phyloP scores from a whole-genome alignment of 257 asterid genomes.

The Primulina huaijiensis region DNA sequence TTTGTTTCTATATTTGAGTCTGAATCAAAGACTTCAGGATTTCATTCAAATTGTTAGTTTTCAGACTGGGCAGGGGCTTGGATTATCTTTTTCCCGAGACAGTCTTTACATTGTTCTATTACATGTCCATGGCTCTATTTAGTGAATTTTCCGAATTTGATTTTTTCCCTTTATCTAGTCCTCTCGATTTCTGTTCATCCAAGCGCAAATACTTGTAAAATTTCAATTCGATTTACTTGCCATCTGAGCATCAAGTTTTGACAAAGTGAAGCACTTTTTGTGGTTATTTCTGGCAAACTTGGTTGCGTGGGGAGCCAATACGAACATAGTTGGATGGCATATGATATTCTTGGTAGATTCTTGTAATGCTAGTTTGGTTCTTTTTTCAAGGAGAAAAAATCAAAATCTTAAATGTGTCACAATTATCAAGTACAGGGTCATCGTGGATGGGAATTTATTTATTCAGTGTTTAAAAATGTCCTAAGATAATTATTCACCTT shows the following conservation, averaged over 20 bases:
- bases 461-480: too few relatives aligned
- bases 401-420: too few relatives aligned
- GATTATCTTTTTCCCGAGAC: neutral
- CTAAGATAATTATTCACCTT: too few relatives aligned
- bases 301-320: too few relatives aligned
- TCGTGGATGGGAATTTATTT: too few relatives aligned
- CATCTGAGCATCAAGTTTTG: neutral
- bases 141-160: neutral
- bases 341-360: too few relatives aligned
- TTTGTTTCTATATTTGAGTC: slow-evolving; percentile 23
- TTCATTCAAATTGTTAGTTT: slow-evolving; percentile 23
- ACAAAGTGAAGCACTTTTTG: neutral
- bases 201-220: neutral
- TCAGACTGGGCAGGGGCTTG: slow-evolving; percentile 15
- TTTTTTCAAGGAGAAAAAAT: too few relatives aligned
- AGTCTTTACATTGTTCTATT: neutral
- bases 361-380: neutral
- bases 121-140: neutral
- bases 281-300: neutral
- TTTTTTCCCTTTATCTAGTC: neutral
- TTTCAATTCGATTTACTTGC: too few relatives aligned
- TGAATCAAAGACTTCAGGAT: slow-evolving; percentile 22
- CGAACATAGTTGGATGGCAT: too few relatives aligned
- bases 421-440: too few relatives aligned
- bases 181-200: neutral